These are phyloP conservation scores for Exserohilum rostratum DNA, from an alignment of 2,329 filamentous ascomycete species.

Conservation along the genomic window DNA sequence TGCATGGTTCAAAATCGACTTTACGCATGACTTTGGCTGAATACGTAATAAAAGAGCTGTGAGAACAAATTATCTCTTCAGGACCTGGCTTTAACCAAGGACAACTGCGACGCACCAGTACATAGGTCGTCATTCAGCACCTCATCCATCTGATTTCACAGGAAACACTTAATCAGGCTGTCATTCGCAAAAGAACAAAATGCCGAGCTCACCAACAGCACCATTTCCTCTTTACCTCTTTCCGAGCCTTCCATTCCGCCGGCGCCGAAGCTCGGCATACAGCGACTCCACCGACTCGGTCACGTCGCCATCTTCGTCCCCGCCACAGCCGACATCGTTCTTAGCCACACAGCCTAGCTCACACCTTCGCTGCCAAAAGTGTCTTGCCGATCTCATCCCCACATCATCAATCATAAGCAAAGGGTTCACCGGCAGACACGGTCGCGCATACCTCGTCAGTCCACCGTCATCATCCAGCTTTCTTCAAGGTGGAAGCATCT, in stretches of 20 bases:
- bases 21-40: too few relatives aligned
- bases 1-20: background rate
- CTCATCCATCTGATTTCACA: background rate
- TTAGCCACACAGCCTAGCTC: slow-evolving; percentile 51
- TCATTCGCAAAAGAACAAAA: background rate
- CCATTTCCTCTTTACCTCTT: slow-evolving; percentile 53
- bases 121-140: background rate
- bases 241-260: slow-evolving; percentile 46
- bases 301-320: slow-evolving; percentile 29
- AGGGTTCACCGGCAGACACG: slow-evolving; percentile 69
- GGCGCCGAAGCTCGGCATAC: slow-evolving; percentile 50
- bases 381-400: slow-evolving; percentile 64
- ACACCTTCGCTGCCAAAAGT: slow-evolving; percentile 64
- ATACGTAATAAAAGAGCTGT: background rate
- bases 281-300: slow-evolving; percentile 33
- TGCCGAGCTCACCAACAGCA: slow-evolving; percentile 31
- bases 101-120: too few relatives aligned
- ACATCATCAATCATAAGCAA: slow-evolving; percentile 67
- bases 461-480: slow-evolving; percentile 46
- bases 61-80: background rate
- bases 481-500: slow-evolving; percentile 8
- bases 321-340: slow-evolving; percentile 33
- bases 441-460: slow-evolving; percentile 67
- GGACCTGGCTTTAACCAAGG: background rate
- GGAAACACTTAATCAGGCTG: background rate